Conservation (phyloP, 306 rosid genomes). For the Inga laurina region DNA sequence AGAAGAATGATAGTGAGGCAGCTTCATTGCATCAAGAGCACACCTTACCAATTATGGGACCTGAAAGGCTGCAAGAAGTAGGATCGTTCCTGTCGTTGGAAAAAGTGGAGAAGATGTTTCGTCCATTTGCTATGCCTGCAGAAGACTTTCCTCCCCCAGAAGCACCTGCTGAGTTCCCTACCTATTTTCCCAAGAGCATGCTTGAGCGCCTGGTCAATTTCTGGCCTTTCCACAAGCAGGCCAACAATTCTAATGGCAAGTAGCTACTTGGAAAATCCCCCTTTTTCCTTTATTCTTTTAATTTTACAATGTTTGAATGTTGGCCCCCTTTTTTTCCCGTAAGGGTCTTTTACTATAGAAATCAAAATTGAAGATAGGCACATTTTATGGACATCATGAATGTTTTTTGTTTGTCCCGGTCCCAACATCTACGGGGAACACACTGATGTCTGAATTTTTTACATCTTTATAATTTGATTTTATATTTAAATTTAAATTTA, state of each 20-base stretch:
- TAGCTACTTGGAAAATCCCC: constrained; percentile 28
- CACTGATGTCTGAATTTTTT: background rate
- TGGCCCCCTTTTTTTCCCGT: background rate
- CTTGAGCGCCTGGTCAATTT: constrained; percentile 95
- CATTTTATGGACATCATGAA: background rate
- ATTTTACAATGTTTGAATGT: background rate
- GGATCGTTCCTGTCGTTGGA: constrained; percentile 86
- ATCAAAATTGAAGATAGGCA: background rate
- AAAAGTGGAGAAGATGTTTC: constrained; percentile 88
- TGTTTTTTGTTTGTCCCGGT: background rate
- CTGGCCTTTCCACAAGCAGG: constrained; percentile 89
- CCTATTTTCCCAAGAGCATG: constrained; percentile 85
- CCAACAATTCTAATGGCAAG: constrained; percentile 48
- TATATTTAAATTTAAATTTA: background rate
- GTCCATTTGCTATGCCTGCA: constrained; percentile 98
- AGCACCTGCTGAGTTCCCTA: constrained; percentile 84
- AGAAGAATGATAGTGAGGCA: constrained; percentile 73
- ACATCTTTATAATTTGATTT: background rate
- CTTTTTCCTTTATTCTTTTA: background rate
- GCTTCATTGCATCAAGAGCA: constrained; percentile 89
- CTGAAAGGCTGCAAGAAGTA: constrained; percentile 90
- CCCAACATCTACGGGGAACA: background rate
- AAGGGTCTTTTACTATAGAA: background rate
- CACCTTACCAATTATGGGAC: constrained; percentile 89
- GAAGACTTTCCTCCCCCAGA: constrained; percentile 96